Conservation (phyloP, 371 early-diverging fungal species). For the Saksenaea vasiformis region DNA sequence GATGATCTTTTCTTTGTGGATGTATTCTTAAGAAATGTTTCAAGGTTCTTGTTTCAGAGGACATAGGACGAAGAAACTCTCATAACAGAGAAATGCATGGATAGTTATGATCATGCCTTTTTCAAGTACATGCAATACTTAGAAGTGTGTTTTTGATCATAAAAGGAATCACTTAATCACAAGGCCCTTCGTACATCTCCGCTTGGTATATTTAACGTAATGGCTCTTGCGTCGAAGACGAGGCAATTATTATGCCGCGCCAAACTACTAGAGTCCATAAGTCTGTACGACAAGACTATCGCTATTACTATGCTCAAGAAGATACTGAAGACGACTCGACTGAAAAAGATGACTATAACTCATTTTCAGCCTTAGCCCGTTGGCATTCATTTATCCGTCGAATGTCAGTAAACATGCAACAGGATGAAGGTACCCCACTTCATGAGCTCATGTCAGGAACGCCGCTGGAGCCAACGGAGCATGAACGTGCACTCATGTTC, state of each 20-base stretch:
- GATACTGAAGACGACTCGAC: neutral
- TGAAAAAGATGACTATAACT: neutral
- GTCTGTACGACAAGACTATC: neutral
- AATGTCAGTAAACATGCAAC: conserved; percentile 34
- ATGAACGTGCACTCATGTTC: conserved; percentile 20
- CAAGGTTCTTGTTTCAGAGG: no score
- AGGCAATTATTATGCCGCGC: neutral
- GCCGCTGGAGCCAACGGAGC: conserved; percentile 12
- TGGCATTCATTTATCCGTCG: conserved; percentile 38
- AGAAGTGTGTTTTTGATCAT: no score
- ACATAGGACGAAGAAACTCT: no score
- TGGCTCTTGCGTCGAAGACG: no score
- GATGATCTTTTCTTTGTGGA: no score
- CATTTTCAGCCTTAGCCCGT: neutral
- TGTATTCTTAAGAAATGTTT: no score
- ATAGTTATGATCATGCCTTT: no score
- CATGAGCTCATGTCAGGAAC: conserved; percentile 11
- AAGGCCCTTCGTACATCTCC: no score
- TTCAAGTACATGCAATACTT: no score
- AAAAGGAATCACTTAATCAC: no score
- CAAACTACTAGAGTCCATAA: neutral
- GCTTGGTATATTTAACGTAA: no score
- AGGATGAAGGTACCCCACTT: conserved; percentile 24
- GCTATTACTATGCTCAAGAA: neutral
- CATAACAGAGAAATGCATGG: no score